Conservation (phyloP, 2,329 filamentous ascomycete genomes). For the Colletotrichum sp. region DNA sequence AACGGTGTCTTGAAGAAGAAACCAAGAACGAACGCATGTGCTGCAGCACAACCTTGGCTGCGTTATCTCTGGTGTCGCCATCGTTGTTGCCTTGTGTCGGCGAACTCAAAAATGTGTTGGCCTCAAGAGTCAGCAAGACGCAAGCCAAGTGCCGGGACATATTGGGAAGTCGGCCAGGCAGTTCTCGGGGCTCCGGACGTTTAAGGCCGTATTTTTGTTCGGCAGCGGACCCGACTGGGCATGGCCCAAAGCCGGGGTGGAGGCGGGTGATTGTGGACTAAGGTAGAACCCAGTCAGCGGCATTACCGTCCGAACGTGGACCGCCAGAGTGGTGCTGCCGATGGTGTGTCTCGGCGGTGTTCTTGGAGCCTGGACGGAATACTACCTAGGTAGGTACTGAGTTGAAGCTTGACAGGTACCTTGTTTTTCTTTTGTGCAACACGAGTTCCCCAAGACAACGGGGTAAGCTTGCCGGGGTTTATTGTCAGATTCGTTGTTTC, state of each 20-base stretch:
- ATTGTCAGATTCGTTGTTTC: conserved; percentile 11
- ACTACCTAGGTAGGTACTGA: background rate
- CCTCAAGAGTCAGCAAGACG: background rate
- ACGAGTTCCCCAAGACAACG: background rate
- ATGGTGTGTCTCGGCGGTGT: background rate
- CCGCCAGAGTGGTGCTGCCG: background rate
- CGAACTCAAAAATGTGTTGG: background rate
- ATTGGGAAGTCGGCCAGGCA: background rate
- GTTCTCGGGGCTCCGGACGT: background rate
- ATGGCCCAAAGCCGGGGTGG: background rate
- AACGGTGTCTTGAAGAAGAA: background rate
- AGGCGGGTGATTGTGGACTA: conserved; percentile 7
- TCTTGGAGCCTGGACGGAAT: background rate
- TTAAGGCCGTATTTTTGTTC: background rate
- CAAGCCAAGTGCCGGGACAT: background rate
- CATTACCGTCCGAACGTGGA: background rate
- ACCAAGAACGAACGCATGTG: background rate
- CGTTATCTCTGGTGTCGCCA: background rate
- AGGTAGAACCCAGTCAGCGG: background rate
- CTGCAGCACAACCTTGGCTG: background rate
- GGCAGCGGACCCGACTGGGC: background rate
- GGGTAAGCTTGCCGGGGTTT: background rate
- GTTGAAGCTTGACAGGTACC: background rate
- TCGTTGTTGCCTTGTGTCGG: background rate
- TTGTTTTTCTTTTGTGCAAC: background rate